phyloP scores from a whole-genome alignment of 805 yeast species.

The Starmerella ratchasimensis region DNA sequence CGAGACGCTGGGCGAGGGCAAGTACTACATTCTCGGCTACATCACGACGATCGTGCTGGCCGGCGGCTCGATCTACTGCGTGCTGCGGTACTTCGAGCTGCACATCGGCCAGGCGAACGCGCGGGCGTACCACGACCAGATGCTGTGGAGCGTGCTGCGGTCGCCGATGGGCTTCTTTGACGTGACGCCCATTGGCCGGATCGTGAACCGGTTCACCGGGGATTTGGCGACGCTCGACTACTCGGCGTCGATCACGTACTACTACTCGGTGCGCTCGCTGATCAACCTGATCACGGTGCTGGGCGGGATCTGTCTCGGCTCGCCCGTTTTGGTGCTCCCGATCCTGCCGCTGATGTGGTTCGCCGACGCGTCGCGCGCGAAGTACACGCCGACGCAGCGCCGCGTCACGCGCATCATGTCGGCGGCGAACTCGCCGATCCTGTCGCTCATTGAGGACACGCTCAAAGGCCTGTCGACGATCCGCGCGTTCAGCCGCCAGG shows the following conservation, averaged over 20 bases:
- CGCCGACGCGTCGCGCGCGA: conserved; percentile 53
- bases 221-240: conserved; percentile 66
- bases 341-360: conserved; percentile 41
- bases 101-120: conserved; percentile 23
- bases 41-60: conserved; percentile 30
- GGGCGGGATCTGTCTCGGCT: conserved; percentile 44
- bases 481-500: conserved; percentile 52
- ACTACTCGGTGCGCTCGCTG: conserved; percentile 37
- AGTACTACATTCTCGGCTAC: conserved; percentile 58
- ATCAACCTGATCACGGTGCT: conserved; percentile 42
- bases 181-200: conserved; percentile 67
- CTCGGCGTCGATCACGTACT: conserved; percentile 48
- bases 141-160: conserved; percentile 42
- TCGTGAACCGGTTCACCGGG: conserved; percentile 65
- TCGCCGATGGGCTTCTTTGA: conserved; percentile 70
- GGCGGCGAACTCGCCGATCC: conserved; percentile 59
- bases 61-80: conserved; percentile 19
- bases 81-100: conserved; percentile 44
- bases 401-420: conserved; percentile 63
- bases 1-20: conserved; percentile 11
- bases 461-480: conserved; percentile 63
- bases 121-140: conserved; percentile 37
- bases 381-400: conserved; percentile 55
- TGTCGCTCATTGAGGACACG: conserved; percentile 71
- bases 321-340: conserved; percentile 55